These are phyloP conservation scores for Amborella trichopoda DNA, from an alignment of 164 flowering plant genomes.

Conservation along the genomic window DNA sequence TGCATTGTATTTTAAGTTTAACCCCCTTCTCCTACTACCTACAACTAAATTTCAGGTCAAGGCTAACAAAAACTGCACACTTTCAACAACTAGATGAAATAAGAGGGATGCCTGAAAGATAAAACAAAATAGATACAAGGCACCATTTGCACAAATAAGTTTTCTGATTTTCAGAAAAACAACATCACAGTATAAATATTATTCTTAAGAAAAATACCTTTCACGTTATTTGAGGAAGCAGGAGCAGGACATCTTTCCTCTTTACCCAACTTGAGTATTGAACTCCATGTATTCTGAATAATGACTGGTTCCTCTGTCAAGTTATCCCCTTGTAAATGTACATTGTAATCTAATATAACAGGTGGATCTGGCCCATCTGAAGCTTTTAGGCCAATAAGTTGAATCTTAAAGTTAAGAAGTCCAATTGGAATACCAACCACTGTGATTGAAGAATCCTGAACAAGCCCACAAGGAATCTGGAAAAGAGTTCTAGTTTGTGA, in stretches of 20 bases:
- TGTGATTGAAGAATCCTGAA: slow-evolving; percentile 73
- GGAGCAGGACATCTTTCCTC: slow-evolving; percentile 64
- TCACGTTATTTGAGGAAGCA: slow-evolving; percentile 18
- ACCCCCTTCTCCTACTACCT: too few species aligned
- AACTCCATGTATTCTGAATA: slow-evolving; percentile 71
- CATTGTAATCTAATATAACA: slow-evolving; percentile 50
- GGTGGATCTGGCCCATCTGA: slow-evolving; percentile 40
- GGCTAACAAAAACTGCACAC: too few species aligned
- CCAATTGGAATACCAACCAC: slow-evolving; percentile 61
- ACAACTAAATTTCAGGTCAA: too few species aligned
- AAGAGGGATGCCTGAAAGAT: too few species aligned
- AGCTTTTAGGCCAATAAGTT: slow-evolving; percentile 33
- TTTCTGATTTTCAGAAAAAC: too few species aligned
- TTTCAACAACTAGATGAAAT: too few species aligned
- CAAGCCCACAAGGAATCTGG: slow-evolving; percentile 75
- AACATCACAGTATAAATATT: too few species aligned
- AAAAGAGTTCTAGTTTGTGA: slow-evolving; percentile 21
- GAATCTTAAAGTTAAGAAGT: slow-evolving; percentile 46
- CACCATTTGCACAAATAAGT: too few species aligned
- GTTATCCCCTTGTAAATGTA: slow-evolving; percentile 48
- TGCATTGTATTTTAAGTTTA: too few species aligned
- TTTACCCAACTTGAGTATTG: slow-evolving; percentile 64
- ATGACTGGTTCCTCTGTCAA: slow-evolving; percentile 46
- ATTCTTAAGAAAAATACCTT: slow-evolving; percentile 45
- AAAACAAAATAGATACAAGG: too few species aligned